These are phyloP conservation scores for Juncus inflexus DNA, from an alignment of 176 grass and related monocot species.

Conservation along the genomic window DNA sequence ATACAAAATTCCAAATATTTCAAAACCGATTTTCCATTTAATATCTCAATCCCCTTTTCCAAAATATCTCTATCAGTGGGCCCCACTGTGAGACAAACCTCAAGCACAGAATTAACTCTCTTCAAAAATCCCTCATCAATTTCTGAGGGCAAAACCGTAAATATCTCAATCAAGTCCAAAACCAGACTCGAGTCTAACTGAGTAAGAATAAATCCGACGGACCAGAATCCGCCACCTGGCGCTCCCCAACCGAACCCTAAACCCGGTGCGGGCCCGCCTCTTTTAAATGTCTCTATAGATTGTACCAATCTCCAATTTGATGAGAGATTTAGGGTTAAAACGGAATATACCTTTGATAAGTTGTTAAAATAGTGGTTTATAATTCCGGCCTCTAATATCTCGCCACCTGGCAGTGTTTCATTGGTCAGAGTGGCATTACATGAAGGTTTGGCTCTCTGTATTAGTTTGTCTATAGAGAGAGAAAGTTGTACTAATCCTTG, in stretches of 20 bases:
- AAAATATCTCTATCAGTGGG: slow-evolving; percentile 53
- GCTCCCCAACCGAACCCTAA: slow-evolving; percentile 93
- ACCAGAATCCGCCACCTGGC: slow-evolving; percentile 82
- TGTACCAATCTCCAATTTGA: slow-evolving; percentile 46
- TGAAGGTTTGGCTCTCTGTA: slow-evolving; percentile 47
- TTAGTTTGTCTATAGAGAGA: slow-evolving; percentile 47
- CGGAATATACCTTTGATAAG: slow-evolving; percentile 41
- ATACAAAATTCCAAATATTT: slow-evolving; percentile 66
- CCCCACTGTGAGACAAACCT: slow-evolving; percentile 58
- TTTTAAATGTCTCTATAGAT: slow-evolving; percentile 69
- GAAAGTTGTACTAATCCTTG: slow-evolving; percentile 61
- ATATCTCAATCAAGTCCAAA: slow-evolving; percentile 58
- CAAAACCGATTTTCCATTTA: slow-evolving; percentile 57
- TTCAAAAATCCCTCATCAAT: slow-evolving; percentile 37
- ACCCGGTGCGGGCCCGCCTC: slow-evolving; percentile 90
- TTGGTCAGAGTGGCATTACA: slow-evolving; percentile 27
- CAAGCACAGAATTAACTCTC: slow-evolving; percentile 63
- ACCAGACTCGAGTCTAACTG: slow-evolving; percentile 66
- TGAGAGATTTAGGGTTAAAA: slow-evolving; percentile 44
- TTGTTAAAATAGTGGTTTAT: slow-evolving; percentile 54
- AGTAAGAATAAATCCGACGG: slow-evolving; percentile 52
- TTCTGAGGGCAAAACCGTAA: slow-evolving; percentile 31
- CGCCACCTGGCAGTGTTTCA: slow-evolving; percentile 42
- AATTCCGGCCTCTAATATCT: slow-evolving; percentile 78
- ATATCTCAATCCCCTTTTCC: slow-evolving; percentile 56